A percentile compares a stretch with the other conserved stretches of the same genome.
phyloP scores from a whole-genome alignment of 2,329 filamentous ascomycete genomes.

The Hypoxylon sp. region DNA sequence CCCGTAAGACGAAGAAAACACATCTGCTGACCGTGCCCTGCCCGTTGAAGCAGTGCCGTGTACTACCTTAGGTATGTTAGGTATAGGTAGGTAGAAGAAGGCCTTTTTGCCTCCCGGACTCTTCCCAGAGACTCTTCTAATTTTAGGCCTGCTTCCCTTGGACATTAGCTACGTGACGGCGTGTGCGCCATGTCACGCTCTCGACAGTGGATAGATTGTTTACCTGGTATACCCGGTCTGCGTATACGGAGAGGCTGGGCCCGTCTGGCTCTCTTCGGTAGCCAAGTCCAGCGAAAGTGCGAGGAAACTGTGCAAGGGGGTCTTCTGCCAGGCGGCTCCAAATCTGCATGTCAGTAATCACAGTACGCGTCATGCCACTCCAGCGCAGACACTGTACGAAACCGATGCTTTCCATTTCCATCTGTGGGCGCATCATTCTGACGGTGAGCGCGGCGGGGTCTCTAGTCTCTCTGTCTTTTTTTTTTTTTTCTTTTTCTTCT shows the following conservation, averaged over 20 bases:
- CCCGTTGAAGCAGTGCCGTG: slow-evolving; percentile 15
- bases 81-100: too few species aligned
- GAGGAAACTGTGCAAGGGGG: slow-evolving; percentile 22
- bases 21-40: slow-evolving; percentile 26
- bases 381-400: slow-evolving; percentile 32
- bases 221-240: slow-evolving; percentile 26
- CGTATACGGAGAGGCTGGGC: slow-evolving; percentile 36
- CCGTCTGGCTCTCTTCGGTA: slow-evolving; percentile 32
- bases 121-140: slow-evolving; percentile 25
- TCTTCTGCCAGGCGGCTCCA: slow-evolving; percentile 30
- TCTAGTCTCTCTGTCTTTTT: slow-evolving; percentile 23
- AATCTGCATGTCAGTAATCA: slow-evolving; percentile 35
- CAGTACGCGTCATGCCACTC: slow-evolving; percentile 23
- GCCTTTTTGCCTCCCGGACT: too few species aligned
- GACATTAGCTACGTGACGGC: slow-evolving; percentile 22
- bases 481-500: too few species aligned
- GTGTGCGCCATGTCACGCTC: slow-evolving; percentile 13
- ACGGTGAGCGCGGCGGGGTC: slow-evolving; percentile 33
- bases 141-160: slow-evolving; percentile 25
- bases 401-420: slow-evolving; percentile 18
- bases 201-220: background rate
- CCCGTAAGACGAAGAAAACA: slow-evolving; percentile 28
- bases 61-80: too few species aligned
- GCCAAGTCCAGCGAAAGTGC: slow-evolving; percentile 14
- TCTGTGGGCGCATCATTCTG: slow-evolving; percentile 34